Base-by-base conservation (phyloP, 352 stramenopile genomes). In the Pythium pyrilobum region DNA sequence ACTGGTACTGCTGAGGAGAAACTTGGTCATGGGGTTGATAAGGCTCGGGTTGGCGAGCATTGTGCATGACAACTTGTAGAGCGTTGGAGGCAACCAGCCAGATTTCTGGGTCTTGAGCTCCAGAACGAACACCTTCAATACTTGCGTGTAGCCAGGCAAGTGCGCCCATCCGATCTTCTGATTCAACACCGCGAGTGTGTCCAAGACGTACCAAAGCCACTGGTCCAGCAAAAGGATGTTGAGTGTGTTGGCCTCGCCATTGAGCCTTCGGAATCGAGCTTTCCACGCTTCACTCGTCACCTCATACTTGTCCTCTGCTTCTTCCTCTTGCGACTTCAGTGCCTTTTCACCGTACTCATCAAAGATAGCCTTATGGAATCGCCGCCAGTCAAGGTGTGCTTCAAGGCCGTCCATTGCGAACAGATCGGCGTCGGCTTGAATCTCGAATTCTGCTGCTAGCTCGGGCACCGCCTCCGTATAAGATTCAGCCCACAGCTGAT, bases 21-120 rank as follows among this genome's bases (percentile, higher is more conserved):
- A 94, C 59, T 89, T 95, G 42, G 83, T 94, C 85, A 95, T 95
- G 12, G 85, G 85, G 69, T 95, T 95, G 62, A 95, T 93, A 53
- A 95, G 62, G 28, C 68, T 89, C 1, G 83, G 70, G 45, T 95
- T 95, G 5, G 83, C 91, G 12, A 95, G 67, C 82, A 95, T 93
- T 31, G 85, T 95, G 43, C 85, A 95, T 33, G 85, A 95, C 23
- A 94, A 54, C 52, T 95, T 95, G 72, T 94, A 95, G 29, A 95
- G 52, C 4, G 85, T 90, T 10, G 85, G 82, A 16, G 85, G 85
- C 0, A 95, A 59, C 83, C 83, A 94, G 20, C 83, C 83, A 5
- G 81, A 92, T 56, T 94, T 93, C 42, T 95, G 85, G 15, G 80
- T 92, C 57, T 91, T 93, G 23, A 95, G 68, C 69, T 95, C 85